phyloP scores from a whole-genome alignment of 805 yeast species.

The Candida corydali region DNA sequence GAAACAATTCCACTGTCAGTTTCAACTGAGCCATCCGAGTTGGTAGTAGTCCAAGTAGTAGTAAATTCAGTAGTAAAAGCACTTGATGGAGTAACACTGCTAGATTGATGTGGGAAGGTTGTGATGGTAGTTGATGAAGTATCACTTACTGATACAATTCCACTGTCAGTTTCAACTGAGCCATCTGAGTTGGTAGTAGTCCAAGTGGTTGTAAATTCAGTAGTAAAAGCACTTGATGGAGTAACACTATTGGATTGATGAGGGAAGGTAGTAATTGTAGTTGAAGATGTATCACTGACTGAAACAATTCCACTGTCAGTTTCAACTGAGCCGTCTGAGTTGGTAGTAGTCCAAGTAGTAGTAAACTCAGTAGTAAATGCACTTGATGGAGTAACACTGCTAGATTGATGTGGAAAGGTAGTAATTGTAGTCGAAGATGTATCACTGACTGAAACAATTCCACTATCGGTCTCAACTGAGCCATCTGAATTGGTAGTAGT shows the following conservation, averaged over 20 bases:
- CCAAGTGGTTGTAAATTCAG: conserved; percentile 13
- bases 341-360: conserved; percentile 11
- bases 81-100: background rate
- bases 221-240: conserved; percentile 5
- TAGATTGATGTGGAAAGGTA: conserved; percentile 3
- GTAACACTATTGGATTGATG: too few species aligned
- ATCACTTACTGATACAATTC: conserved; percentile 10
- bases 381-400: too few species aligned
- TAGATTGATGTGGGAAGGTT: conserved; percentile 5
- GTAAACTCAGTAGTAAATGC: conserved; percentile 6
- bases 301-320: conserved; percentile 17
- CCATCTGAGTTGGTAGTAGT: conserved; percentile 12
- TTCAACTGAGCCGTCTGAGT: conserved; percentile 10
- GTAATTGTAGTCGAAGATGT: conserved; percentile 2
- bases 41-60: conserved; percentile 10
- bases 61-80: background rate
- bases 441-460: conserved; percentile 2
- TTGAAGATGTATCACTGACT: background rate
- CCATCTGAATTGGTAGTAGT: conserved; percentile 7
- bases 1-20: conserved; percentile 14
- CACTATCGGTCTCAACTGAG: conserved; percentile 3
- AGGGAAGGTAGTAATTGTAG: conserved; percentile 4
- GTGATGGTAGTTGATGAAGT: conserved; percentile 1
- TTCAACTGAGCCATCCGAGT: conserved; percentile 8
- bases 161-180: conserved; percentile 12